Base-by-base conservation (phyloP, 176 grass and related monocot genomes). In the Zoysia japonica region DNA sequence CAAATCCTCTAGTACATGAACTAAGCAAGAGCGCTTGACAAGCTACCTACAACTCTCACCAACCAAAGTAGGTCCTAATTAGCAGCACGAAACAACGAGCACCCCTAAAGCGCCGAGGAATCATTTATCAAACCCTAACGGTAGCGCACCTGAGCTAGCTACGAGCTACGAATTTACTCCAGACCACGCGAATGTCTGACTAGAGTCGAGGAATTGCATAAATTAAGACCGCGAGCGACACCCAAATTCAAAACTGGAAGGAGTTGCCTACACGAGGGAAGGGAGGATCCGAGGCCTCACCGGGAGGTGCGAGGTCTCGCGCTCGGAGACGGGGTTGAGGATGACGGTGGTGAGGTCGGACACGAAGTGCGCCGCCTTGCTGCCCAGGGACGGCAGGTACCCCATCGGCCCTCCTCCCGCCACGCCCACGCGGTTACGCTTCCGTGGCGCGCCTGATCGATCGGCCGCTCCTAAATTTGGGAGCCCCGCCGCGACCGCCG, bases 291-390 rank as follows among this genome's bases (percentile, higher is more conserved):
- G 78, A 54, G 70, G 78, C 61, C 91, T 92, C 80, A 92, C 95
- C 8, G 80, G 90, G 45, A 87, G 88, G 54, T 81, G 87, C 3
- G 92, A 88, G 47, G 88, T 86, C 78, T 93, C 86, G 84, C 86
- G 81, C 82, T 95, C 96, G 68, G 92, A 95, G 75, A 99, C 78
- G 67, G 96, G 96, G 84, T 95, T 99, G 59, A 99, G 96, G 83
- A 99, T 84, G 71, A 98, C 95, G 81, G 95, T 94, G 86, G 95
- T 98, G 74, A 98, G 83, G 87, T 95, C 92, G 67, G 96, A 93
- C 50, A 99, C 96, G 70, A 99, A 84, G 76, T 99, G 90, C 67
- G 84, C 92, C 44, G 96, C 96, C 91, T 91, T 99, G 88, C 88
- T 91, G 71, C 96, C 84, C 56, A 99, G 82, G 14, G 90, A 91